Conservation (phyloP, 2,329 filamentous ascomycete genomes). For the Alternaria dauci region DNA sequence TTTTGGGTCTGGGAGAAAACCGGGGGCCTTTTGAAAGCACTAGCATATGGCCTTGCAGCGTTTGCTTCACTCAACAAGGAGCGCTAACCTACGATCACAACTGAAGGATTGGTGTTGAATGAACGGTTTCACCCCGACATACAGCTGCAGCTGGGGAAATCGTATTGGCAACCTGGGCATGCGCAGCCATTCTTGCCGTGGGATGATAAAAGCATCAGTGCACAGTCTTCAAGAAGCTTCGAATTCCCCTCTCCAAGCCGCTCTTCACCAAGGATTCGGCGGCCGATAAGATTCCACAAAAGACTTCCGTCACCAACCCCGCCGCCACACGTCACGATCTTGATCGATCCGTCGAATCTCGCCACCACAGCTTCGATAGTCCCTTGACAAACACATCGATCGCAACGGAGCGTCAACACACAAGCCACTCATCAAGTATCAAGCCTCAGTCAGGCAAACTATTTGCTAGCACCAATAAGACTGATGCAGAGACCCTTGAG, state of each 20-base stretch:
- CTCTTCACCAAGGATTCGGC: background rate
- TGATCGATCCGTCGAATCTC: background rate
- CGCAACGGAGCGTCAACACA: background rate
- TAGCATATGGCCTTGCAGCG: background rate
- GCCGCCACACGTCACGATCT: too few species aligned
- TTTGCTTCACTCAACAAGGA: background rate
- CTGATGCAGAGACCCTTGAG: too few species aligned
- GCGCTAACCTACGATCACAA: background rate
- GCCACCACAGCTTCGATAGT: background rate
- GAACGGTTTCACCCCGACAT: background rate
- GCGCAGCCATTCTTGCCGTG: too few species aligned
- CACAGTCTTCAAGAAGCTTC: background rate
- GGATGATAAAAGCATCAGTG: background rate
- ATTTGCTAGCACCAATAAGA: background rate
- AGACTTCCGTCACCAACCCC: background rate
- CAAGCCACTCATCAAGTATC: background rate
- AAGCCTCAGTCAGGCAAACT: background rate
- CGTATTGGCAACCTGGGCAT: background rate
- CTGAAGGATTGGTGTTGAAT: background rate
- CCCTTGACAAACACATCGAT: too few species aligned
- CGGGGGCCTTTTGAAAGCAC: background rate
- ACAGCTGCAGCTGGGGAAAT: background rate
- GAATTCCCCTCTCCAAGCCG: background rate
- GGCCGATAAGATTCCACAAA: background rate
- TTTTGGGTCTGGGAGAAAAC: background rate